Percentiles rank a stretch among this genome's conserved stretches.
Evolutionary conservation across 805 yeast species (phyloP).

Genomic region (Starmerella roubikii): DNA sequence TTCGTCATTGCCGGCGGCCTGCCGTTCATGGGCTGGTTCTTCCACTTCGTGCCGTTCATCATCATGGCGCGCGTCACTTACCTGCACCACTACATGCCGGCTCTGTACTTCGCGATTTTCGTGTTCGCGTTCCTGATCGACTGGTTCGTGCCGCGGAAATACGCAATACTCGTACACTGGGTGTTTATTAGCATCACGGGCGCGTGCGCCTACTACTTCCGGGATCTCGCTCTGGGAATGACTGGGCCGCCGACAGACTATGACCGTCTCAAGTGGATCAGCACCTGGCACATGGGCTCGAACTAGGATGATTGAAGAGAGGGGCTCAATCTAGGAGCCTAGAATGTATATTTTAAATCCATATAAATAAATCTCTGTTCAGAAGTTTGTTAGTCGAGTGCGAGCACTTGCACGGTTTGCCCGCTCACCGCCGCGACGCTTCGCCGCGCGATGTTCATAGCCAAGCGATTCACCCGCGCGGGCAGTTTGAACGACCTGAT

Average conservation of each 20-base stretch:
- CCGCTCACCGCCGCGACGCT: constrained; percentile 10
- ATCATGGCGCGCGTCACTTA: constrained; percentile 94
- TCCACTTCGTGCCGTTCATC: constrained; percentile 79
- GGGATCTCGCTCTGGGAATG: constrained; percentile 77
- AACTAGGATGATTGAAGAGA: too few species aligned
- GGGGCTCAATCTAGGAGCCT: too few species aligned
- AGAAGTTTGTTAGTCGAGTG: not conserved
- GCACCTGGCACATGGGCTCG: constrained; percentile 17
- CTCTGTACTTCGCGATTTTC: constrained; percentile 83
- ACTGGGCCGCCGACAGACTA: constrained; percentile 37
- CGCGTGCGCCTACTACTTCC: constrained; percentile 45
- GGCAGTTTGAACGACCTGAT: constrained; percentile 4
- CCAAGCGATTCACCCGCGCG: constrained; percentile 17
- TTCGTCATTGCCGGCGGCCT: constrained; percentile 54
- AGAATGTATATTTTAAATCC: too few species aligned
- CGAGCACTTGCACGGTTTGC: not conserved
- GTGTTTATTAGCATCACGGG: constrained; percentile 38
- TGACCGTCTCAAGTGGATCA: constrained; percentile 39
- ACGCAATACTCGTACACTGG: constrained; percentile 30
- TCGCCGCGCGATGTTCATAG: not conserved
- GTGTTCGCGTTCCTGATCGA: constrained; percentile 54
- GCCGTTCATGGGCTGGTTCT: constrained; percentile 82
- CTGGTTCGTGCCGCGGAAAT: constrained; percentile 25
- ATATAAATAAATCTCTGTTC: not conserved
- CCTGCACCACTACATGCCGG: constrained; percentile 93